A percentile compares a stretch with the other conserved stretches of the same genome.
Conservation (phyloP, 306 rosid genomes). For the Lablab purpureus region DNA sequence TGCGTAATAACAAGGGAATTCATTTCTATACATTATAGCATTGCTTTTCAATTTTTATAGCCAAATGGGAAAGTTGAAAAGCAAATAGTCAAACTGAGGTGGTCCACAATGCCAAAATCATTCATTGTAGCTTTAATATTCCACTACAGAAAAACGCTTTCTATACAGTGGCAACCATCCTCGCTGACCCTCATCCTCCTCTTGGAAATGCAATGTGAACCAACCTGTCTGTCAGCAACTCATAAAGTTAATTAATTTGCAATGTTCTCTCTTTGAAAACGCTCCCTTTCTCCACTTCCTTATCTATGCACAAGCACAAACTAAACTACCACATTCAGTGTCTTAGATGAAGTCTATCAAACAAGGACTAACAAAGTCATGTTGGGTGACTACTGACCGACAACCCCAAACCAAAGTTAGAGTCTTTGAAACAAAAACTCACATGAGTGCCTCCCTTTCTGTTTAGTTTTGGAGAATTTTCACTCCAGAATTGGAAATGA, state of each 20-base stretch:
- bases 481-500: conserved; percentile 52
- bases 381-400: conserved; percentile 17
- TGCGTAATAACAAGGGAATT: conserved; percentile 44
- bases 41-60: not conserved
- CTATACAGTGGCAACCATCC: conserved; percentile 10
- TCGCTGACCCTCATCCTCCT: not conserved
- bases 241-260: conserved; percentile 40
- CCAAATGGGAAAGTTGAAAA: not conserved
- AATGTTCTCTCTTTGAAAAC: conserved; percentile 20
- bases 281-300: not conserved
- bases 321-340: conserved; percentile 11
- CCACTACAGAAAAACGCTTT: conserved; percentile 26
- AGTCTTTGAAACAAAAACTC: conserved; percentile 3
- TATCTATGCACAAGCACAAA: conserved; percentile 24
- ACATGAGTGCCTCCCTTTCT: conserved; percentile 48
- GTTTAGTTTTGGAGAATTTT: conserved; percentile 26
- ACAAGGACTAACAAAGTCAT: conserved; percentile 32
- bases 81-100: conserved; percentile 30
- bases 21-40: not conserved
- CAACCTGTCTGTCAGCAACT: conserved; percentile 51
- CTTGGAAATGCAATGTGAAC: conserved; percentile 41
- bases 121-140: conserved; percentile 36
- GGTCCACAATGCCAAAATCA: conserved; percentile 42
- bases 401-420: conserved; percentile 20
- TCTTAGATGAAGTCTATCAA: not conserved